These are phyloP conservation scores for Sisymbrium altissimum DNA, from an alignment of 345 rosid species.

Conservation along the genomic window DNA sequence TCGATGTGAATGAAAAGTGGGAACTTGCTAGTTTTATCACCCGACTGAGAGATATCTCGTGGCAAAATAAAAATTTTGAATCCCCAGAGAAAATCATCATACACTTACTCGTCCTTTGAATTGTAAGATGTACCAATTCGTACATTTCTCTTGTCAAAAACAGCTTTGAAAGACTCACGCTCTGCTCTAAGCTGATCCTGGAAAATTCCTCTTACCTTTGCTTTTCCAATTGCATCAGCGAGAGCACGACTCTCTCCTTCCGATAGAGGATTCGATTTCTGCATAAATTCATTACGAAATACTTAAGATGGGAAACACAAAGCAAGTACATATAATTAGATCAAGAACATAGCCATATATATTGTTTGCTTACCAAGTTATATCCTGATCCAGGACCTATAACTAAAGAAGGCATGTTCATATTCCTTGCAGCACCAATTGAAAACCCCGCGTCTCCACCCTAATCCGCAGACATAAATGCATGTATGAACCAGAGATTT, in stretches of 20 bases:
- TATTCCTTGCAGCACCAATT: slow-evolving; percentile 61
- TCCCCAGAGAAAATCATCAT: background rate
- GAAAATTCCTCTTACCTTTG: slow-evolving; percentile 52
- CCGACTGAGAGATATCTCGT: background rate
- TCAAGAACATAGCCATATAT: background rate
- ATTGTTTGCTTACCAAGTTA: slow-evolving; percentile 56
- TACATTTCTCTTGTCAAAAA: slow-evolving; percentile 66
- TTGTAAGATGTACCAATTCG: slow-evolving; percentile 40
- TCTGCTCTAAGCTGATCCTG: slow-evolving; percentile 81
- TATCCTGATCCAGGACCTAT: slow-evolving; percentile 95
- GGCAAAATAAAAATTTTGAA: background rate
- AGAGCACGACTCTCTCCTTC: slow-evolving; percentile 38
- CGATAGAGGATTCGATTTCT: slow-evolving; percentile 74
- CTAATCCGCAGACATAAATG: slow-evolving; percentile 27
- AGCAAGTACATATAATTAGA: background rate
- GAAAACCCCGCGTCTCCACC: slow-evolving; percentile 74
- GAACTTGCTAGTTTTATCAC: background rate
- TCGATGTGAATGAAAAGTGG: background rate
- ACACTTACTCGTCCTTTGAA: slow-evolving; percentile 46
- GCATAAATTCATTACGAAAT: slow-evolving; percentile 11
- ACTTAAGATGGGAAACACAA: background rate
- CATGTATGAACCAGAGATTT: background rate
- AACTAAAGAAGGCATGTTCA: slow-evolving; percentile 53
- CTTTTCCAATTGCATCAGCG: slow-evolving; percentile 39
- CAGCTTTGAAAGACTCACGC: slow-evolving; percentile 79